Percentiles rank a stretch among this genome's conserved stretches.
These are phyloP conservation scores for Diversispora eburnea DNA, from an alignment of 192 early-diverging fungal genomes.

Conservation along the genomic window DNA sequence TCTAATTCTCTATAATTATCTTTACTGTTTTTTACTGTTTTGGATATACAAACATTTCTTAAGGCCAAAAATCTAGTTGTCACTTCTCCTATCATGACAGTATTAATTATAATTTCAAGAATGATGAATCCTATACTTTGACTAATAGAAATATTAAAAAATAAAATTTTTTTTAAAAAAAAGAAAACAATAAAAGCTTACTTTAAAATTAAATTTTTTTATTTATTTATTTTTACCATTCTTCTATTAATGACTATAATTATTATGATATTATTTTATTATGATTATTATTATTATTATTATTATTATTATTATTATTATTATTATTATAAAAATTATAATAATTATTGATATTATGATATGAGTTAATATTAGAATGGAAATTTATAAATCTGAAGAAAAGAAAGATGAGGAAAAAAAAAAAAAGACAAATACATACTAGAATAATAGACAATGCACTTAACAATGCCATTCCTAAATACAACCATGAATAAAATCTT, in stretches of 20 bases:
- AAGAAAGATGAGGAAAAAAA: no score
- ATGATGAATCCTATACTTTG: constrained; percentile 66
- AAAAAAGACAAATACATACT: constrained; percentile 22
- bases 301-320: no score
- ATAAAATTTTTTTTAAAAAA: neutral
- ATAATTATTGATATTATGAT: no score
- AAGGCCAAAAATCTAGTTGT: constrained; percentile 60
- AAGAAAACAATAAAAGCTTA: neutral
- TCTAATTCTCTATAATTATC: neutral
- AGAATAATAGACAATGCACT: constrained; percentile 52
- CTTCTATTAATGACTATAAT: constrained; percentile 36
- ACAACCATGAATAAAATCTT: constrained; percentile 53
- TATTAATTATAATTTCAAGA: constrained; percentile 66
- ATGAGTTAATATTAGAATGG: no score
- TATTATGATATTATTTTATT: neutral
- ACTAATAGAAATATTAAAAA: constrained; percentile 34
- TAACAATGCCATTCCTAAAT: constrained; percentile 47
- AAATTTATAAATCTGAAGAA: no score
- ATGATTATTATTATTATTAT: no score
- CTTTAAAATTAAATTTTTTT: no score
- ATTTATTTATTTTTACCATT: constrained; percentile 36
- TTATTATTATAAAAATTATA: no score
- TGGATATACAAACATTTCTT: constrained; percentile 43
- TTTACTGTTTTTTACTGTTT: no score
- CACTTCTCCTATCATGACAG: constrained; percentile 76